Evolutionary conservation across 768 basidiomycete species (phyloP), one percentile per base, ranked within the genome.

Genomic region (Terana coerulea): DNA sequence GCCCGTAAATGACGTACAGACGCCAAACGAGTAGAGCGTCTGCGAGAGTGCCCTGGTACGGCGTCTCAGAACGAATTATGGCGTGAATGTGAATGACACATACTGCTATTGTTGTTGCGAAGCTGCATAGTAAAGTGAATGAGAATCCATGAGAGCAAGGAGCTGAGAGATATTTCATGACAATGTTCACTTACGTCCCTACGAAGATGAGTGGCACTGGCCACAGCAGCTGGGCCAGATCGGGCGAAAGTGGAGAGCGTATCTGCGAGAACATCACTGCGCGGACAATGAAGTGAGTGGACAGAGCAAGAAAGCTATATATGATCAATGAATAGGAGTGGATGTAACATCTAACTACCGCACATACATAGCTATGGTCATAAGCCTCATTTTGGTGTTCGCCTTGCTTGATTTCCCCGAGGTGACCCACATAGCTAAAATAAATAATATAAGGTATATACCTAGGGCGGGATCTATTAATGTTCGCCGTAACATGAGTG

Each of bases 1-100:
- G 52, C 1, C 29, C 37, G 40, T 49, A 63, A 25, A 63, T 45
- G 26, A 60, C 36, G 34, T 63, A 61, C 37, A 63, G 59, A 2
- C 62, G 58, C 62, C 62, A 63, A 4, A 53, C 62, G 9, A 63
- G 30, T 17, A 59, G 53, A n/a, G 58, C 56, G 47, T 63, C 62
- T 3, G 60, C 59, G 21, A 59, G 47, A 26, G 59, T 40, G 5
- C 55, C 58, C 60, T 63, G 37, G 24, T 4, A 19, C n/a, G 10
- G 33, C 6, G 11, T 10, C 22, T 47, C 5, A 19, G 12, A n/a
- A 34, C 17, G 14, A 36, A 21, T 11, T 3, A 14, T 14, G 34
- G 15, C 25, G 46, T 2, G 21, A 19, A 22, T 21, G 5, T 12
- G 10, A 12, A 22, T 10, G 12, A 41, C 11, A 41, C 31, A 19